phyloP scores from a whole-genome alignment of 2,329 filamentous ascomycete species.

The Fusarium continuum region DNA sequence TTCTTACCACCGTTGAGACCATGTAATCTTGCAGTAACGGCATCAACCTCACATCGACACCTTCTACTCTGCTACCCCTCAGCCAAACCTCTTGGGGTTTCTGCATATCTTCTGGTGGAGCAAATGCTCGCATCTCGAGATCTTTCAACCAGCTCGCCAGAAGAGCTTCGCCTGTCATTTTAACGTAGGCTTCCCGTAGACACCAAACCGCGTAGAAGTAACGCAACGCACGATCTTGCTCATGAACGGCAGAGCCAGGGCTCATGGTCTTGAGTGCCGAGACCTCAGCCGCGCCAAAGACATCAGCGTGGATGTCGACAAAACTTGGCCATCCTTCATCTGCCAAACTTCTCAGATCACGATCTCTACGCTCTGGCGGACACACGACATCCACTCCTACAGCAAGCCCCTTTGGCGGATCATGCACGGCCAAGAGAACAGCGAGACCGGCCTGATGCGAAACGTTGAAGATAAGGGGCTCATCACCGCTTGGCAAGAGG shows the following conservation, averaged over 20 bases:
- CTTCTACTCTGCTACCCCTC: conserved; percentile 43
- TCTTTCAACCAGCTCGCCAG: conserved; percentile 76
- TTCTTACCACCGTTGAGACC: conserved; percentile 62
- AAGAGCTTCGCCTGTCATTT: conserved; percentile 82
- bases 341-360: conserved; percentile 65
- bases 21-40: conserved; percentile 62
- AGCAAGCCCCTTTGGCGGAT: conserved; percentile 50
- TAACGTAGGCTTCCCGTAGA: conserved; percentile 82
- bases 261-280: conserved; percentile 64
- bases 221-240: conserved; percentile 66
- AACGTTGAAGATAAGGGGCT: conserved; percentile 74
- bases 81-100: conserved; percentile 47
- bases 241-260: conserved; percentile 36
- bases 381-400: conserved; percentile 82
- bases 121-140: conserved; percentile 73
- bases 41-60: conserved; percentile 49
- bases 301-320: conserved; percentile 76
- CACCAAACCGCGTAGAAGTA: conserved; percentile 83
- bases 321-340: conserved; percentile 70
- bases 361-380: conserved; percentile 72
- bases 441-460: conserved; percentile 82
- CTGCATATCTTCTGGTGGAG: conserved; percentile 57
- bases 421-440: conserved; percentile 66
- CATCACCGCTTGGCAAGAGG: conserved; percentile 57
- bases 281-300: conserved; percentile 71